A percentile compares a stretch with the other conserved stretches of the same genome.
phyloP scores from a whole-genome alignment of 2,329 filamentous ascomycete species.

The Diaporthe vexans region DNA sequence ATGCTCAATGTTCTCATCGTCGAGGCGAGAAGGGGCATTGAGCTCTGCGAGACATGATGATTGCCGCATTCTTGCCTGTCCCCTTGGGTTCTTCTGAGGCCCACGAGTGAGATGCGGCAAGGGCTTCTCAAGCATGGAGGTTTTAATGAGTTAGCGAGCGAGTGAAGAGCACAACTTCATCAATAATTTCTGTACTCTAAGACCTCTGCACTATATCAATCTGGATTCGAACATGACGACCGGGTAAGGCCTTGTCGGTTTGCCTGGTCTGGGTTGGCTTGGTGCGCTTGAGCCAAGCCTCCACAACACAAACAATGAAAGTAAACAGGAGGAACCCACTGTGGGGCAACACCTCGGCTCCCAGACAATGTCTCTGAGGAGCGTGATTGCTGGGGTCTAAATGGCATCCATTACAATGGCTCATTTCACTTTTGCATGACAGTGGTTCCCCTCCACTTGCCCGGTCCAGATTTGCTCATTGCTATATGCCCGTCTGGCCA shows the following conservation, averaged over 20 bases:
- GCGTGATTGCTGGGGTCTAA: slow-evolving; percentile 30
- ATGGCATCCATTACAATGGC: slow-evolving; percentile 28
- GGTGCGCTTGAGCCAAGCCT: slow-evolving; percentile 5
- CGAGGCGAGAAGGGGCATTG: slow-evolving; percentile 1
- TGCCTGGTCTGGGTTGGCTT: not conserved
- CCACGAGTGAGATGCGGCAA: not conserved
- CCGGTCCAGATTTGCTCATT: not conserved
- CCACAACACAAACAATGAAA: slow-evolving; percentile 33
- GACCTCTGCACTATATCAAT: not conserved
- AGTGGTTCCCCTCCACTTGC: slow-evolving; percentile 8
- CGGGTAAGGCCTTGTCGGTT: not conserved
- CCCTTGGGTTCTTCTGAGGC: not conserved
- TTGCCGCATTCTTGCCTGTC: slow-evolving; percentile 2
- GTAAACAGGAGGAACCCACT: slow-evolving; percentile 25
- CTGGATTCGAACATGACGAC: not conserved
- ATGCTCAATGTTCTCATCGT: not conserved
- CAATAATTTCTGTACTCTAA: not conserved
- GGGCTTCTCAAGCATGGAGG: not conserved
- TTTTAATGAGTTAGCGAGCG: slow-evolving; percentile 31
- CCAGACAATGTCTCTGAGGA: slow-evolving; percentile 22
- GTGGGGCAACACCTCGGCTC: slow-evolving; percentile 34
- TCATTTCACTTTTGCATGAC: slow-evolving; percentile 29
- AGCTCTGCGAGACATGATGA: slow-evolving; percentile 37
- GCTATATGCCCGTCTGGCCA: not conserved
- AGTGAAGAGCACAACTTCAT: slow-evolving; percentile 32